Percentiles rank a stretch among this genome's conserved stretches.
Evolutionary conservation across 176 grass and related monocot species (phyloP).

Genomic region (Musa acuminata): DNA sequence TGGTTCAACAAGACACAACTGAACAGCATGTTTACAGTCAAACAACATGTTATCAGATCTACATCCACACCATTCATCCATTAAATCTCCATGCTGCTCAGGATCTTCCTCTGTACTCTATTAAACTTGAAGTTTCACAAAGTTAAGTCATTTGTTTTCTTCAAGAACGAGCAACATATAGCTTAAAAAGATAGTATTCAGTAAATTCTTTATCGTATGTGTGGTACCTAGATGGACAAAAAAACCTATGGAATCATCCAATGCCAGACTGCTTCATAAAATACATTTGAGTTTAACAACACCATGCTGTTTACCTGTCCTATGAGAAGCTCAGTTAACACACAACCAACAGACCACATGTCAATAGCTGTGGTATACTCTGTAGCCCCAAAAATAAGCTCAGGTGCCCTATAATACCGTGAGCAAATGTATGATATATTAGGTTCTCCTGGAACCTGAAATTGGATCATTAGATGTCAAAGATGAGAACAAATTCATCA

Average conservation of each 20-base stretch:
- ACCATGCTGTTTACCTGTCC: slow-evolving; percentile 1
- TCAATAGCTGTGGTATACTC: slow-evolving; percentile 21
- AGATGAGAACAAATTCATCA: background rate
- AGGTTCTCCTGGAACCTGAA: slow-evolving; percentile 14
- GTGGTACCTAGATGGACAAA: too few species aligned
- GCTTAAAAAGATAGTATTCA: too few species aligned
- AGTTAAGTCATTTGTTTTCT: too few species aligned
- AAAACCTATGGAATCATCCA: background rate
- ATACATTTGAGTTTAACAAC: background rate
- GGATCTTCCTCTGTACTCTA: too few species aligned
- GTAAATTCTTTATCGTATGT: too few species aligned
- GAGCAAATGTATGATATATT: slow-evolving; percentile 26
- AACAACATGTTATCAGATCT: too few species aligned
- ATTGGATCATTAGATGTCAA: background rate
- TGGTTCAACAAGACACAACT: too few species aligned
- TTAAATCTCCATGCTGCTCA: too few species aligned
- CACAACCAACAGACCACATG: slow-evolving; percentile 19
- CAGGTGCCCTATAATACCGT: slow-evolving; percentile 18
- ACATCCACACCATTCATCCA: too few species aligned
- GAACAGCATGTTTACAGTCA: too few species aligned
- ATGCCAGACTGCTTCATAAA: background rate
- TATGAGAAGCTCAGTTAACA: slow-evolving; percentile 18
- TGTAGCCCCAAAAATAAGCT: slow-evolving; percentile 20
- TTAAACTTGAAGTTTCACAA: too few species aligned
- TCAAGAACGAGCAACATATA: too few species aligned